These are phyloP conservation scores for Aspergillus quadrilineatus DNA, from an alignment of 2,329 filamentous ascomycete species.

Conservation along the genomic window DNA sequence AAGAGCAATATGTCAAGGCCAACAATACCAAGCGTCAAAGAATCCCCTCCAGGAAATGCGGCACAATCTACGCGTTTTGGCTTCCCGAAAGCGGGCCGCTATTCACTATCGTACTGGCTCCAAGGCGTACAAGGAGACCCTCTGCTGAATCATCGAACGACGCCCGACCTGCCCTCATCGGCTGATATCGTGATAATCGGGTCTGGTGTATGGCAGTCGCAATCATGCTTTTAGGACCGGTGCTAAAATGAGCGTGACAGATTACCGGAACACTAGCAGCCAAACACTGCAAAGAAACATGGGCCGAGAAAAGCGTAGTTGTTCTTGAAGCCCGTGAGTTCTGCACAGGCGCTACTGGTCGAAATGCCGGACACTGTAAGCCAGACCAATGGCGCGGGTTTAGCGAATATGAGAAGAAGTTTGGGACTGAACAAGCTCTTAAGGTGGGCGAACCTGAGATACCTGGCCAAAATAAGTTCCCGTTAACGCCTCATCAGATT, in stretches of 20 bases:
- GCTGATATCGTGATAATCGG: conserved; percentile 5
- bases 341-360: conserved; percentile 2
- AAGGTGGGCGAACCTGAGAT: not conserved
- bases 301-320: not conserved
- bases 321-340: conserved; percentile 5
- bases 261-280: conserved; percentile 1
- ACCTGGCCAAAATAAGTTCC: not conserved
- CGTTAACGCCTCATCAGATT: not conserved
- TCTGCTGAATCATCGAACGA: not conserved
- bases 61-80: not conserved
- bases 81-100: conserved; percentile 3
- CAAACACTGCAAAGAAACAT: not conserved
- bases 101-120: conserved; percentile 11
- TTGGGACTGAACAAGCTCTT: conserved; percentile 5
- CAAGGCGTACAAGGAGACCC: conserved; percentile 1
- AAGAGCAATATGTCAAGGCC: not conserved
- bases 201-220: not conserved
- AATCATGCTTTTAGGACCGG: not conserved
- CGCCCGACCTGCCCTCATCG: not conserved
- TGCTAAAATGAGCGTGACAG: not conserved
- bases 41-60: not conserved
- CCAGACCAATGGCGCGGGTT: conserved; percentile 9
- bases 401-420: not conserved
- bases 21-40: not conserved
- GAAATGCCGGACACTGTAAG: conserved; percentile 4